Evolutionary conservation across 306 rosid genomes (phyloP).

Genomic region (Lathyrus tuberosus): DNA sequence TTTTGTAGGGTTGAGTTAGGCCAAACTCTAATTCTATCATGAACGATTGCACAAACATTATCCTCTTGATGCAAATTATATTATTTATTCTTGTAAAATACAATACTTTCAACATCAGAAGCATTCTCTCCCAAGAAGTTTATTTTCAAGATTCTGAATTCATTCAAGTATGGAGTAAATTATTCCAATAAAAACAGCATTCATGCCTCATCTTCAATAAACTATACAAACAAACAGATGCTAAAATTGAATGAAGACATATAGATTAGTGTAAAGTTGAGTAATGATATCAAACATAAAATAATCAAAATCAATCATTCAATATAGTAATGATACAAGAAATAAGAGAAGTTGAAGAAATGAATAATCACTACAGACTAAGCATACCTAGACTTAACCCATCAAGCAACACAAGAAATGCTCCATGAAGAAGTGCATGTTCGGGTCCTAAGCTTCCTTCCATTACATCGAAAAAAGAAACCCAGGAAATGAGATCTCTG

Average conservation of each 20-base stretch:
- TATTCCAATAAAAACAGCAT: constrained; percentile 1
- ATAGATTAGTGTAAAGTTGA: background rate
- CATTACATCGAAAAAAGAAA: constrained; percentile 61
- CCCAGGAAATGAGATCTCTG: constrained; percentile 96
- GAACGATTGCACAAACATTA: background rate
- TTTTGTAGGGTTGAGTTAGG: too few species aligned
- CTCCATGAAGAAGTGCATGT: constrained; percentile 84
- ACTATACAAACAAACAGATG: background rate
- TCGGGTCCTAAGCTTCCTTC: constrained; percentile 65
- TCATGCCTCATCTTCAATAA: background rate
- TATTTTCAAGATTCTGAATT: constrained; percentile 1
- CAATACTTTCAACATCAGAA: background rate
- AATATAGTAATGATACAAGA: background rate
- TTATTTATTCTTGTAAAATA: background rate
- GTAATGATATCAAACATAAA: background rate
- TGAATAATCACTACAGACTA: constrained; percentile 7
- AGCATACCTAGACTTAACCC: constrained; percentile 84
- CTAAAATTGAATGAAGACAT: background rate
- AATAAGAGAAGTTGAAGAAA: constrained; percentile 23
- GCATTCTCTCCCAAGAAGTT: background rate
- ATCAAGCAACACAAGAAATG: constrained; percentile 89
- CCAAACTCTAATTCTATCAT: too few species aligned
- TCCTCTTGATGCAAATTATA: background rate
- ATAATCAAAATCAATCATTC: background rate
- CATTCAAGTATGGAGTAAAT: background rate